Evolutionary conservation across 2,329 filamentous ascomycete genomes (phyloP).

Genomic region (Fusarium sororula): DNA sequence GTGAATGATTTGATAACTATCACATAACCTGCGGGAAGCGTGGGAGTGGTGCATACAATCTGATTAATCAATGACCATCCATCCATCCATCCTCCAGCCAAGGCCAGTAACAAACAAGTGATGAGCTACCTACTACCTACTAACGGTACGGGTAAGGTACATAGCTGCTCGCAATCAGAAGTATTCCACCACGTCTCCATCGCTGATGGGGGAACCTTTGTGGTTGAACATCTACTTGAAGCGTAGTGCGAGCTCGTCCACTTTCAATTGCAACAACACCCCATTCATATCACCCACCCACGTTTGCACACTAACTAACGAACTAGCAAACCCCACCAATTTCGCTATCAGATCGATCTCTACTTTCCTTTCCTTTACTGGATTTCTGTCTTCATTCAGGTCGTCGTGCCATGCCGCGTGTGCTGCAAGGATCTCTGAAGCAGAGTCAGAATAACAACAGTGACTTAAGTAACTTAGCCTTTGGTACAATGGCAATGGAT

Average conservation of each 20-base stretch:
- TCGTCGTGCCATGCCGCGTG: not conserved
- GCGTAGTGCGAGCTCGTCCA: slow-evolving; percentile 16
- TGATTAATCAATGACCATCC: not conserved
- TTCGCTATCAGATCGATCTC: slow-evolving; percentile 14
- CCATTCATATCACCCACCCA: slow-evolving; percentile 2
- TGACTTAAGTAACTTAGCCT: not conserved
- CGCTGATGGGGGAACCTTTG: slow-evolving; percentile 10
- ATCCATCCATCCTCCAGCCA: not conserved
- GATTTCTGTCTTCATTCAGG: not conserved
- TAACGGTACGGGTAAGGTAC: no score
- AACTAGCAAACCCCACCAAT: slow-evolving; percentile 17
- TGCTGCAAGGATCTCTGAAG: not conserved
- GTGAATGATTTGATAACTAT: not conserved
- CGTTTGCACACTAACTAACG: not conserved
- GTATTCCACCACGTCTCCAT: slow-evolving; percentile 9
- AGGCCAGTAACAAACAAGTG: not conserved
- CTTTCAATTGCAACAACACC: slow-evolving; percentile 14
- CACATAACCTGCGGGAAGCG: not conserved
- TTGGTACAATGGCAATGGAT: not conserved
- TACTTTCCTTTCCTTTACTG: not conserved
- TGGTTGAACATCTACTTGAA: slow-evolving; percentile 16
- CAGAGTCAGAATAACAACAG: not conserved
- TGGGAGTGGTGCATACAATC: not conserved
- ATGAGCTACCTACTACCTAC: not conserved
- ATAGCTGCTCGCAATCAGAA: not conserved